phyloP scores from a whole-genome alignment of 805 yeast genomes.

The Spathaspora hagerdaliae region DNA sequence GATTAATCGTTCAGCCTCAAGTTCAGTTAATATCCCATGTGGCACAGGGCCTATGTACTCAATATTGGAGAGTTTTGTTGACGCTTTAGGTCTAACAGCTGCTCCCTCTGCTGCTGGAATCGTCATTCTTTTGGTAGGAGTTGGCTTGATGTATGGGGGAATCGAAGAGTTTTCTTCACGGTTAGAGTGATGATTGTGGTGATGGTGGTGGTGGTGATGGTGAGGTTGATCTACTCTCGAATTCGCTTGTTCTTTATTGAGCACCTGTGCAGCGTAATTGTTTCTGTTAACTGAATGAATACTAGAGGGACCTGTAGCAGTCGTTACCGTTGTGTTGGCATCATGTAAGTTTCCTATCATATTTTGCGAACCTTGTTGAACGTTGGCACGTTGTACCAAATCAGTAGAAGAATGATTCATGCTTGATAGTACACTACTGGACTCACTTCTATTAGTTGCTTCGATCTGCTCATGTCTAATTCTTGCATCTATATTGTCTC shows the following conservation, averaged over 20 bases:
- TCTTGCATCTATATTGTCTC: constrained; percentile 56
- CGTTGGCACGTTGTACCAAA: background rate
- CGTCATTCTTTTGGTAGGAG: constrained; percentile 20
- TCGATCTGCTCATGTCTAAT: constrained; percentile 48
- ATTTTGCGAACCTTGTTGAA: background rate
- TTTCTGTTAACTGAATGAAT: background rate
- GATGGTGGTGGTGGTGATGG: constrained; percentile 2
- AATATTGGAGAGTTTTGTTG: constrained; percentile 49
- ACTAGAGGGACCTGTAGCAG: background rate
- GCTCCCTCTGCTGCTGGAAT: constrained; percentile 42
- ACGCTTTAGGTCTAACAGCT: constrained; percentile 44
- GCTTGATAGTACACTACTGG: background rate
- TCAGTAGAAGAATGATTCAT: background rate
- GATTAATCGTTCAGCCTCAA: constrained; percentile 56
- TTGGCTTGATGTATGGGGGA: constrained; percentile 19
- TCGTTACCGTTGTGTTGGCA: background rate
- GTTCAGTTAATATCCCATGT: constrained; percentile 55
- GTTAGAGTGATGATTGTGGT: background rate
- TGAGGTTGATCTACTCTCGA: background rate
- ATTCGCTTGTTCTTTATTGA: background rate
- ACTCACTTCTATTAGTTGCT: constrained; percentile 1
- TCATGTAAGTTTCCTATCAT: background rate
- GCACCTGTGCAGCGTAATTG: background rate
- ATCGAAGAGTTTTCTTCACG: constrained; percentile 4
- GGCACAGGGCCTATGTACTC: constrained; percentile 56